Evolutionary conservation across 2,329 filamentous ascomycete species (phyloP).

Genomic region (Pseudogymnoascus sp.): DNA sequence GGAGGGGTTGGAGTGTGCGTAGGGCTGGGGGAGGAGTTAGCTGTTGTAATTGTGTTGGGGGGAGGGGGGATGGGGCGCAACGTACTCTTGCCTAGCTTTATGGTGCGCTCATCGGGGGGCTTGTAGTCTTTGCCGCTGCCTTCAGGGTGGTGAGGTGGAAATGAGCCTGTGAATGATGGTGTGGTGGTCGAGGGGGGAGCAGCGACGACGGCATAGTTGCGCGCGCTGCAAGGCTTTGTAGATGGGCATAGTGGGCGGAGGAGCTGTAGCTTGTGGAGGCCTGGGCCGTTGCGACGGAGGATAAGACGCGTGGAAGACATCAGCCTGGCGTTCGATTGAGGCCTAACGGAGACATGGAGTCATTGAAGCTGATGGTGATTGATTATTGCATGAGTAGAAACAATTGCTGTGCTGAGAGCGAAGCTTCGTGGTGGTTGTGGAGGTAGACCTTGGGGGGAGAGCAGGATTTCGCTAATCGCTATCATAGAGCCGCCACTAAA

Average conservation of each 20-base stretch:
- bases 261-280: not conserved
- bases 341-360: not conserved
- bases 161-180: constrained; percentile 33
- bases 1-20: constrained; percentile 54
- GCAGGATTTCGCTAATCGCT: constrained; percentile 8
- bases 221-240: not conserved
- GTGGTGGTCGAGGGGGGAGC: not conserved
- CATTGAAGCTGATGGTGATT: not conserved
- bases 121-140: constrained; percentile 25
- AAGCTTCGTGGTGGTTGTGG: not conserved
- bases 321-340: not conserved
- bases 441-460: constrained; percentile 1
- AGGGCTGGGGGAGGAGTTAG: constrained; percentile 40
- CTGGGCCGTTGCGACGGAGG: constrained; percentile 3
- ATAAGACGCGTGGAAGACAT: not conserved
- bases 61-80: constrained; percentile 10
- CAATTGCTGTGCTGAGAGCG: not conserved
- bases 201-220: not conserved
- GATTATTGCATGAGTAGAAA: not conserved
- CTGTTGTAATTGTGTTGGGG: not conserved
- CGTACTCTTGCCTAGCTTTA: constrained; percentile 57
- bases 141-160: constrained; percentile 14
- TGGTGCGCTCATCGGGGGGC: constrained; percentile 46
- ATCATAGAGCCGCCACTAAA: constrained; percentile 4
- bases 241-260: not conserved